Percentiles rank a stretch among this genome's conserved stretches.
These are phyloP conservation scores for Heimioporus sp. DNA, from an alignment of 768 basidiomycete genomes.

Conservation along the genomic window DNA sequence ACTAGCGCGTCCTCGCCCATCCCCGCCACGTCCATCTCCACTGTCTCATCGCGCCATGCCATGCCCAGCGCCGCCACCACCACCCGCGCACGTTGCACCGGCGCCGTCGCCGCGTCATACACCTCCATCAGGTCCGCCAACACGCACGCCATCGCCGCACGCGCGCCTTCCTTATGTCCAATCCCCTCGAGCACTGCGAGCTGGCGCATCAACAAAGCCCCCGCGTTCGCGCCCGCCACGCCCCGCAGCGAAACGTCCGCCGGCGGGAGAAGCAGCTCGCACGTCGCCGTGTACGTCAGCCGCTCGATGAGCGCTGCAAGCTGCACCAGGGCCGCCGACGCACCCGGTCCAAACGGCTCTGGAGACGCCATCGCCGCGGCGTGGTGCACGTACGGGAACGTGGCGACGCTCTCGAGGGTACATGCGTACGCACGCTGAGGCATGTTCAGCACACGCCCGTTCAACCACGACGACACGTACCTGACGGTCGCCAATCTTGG, in stretches of 20 bases:
- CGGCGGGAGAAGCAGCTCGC: constrained; percentile 59
- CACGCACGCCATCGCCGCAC: constrained; percentile 38
- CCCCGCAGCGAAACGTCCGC: constrained; percentile 46
- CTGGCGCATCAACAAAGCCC: constrained; percentile 63
- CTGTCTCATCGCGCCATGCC: constrained; percentile 29
- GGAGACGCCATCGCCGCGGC: constrained; percentile 11
- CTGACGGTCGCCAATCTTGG: constrained; percentile 74
- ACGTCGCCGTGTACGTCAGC: constrained; percentile 62
- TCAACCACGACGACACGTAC: constrained; percentile 34
- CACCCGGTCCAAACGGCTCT: constrained; percentile 37
- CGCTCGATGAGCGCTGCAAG: constrained; percentile 61
- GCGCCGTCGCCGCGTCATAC: constrained; percentile 48
- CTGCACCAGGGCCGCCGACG: constrained; percentile 47
- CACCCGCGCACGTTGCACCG: constrained; percentile 58
- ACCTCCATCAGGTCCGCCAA: constrained; percentile 48
- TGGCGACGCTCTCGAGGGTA: constrained; percentile 47
- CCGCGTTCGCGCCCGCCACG: constrained; percentile 32
- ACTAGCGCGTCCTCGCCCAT: constrained; percentile 42
- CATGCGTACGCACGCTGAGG: constrained; percentile 59
- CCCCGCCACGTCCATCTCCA: constrained; percentile 27
- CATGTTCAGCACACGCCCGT: too few species aligned
- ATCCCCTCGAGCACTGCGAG: constrained; percentile 51
- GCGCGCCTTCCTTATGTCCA: constrained; percentile 57
- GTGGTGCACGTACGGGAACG: constrained; percentile 49
- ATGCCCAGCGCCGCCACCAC: constrained; percentile 55